These are phyloP conservation scores for Chlamydomonas sphaeroides DNA, from an alignment of 139 green algal species.

Conservation along the genomic window DNA sequence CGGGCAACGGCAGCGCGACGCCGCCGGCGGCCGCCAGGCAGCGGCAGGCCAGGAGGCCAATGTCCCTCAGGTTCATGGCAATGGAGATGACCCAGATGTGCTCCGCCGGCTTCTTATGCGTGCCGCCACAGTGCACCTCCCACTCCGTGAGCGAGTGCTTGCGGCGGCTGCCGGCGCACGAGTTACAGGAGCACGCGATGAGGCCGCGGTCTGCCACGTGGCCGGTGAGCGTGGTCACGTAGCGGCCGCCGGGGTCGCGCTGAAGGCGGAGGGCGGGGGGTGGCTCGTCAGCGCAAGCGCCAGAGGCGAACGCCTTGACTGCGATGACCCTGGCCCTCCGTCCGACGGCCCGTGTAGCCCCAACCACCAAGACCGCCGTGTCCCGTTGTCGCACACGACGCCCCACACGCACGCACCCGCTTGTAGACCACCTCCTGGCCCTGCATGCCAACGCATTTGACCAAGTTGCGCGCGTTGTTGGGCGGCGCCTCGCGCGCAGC, in stretches of 20 bases:
- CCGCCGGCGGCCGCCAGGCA: no score
- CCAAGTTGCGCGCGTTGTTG: conserved; percentile 15
- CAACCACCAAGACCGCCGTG: no score
- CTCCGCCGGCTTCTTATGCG: conserved; percentile 35
- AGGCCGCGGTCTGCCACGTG: neutral
- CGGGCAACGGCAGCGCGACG: no score
- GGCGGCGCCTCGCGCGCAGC: neutral
- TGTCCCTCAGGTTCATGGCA: neutral
- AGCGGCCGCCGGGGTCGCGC: conserved; percentile 5
- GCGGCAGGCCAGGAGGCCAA: conserved; percentile 24
- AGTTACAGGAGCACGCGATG: conserved; percentile 1
- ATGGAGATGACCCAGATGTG: conserved; percentile 8
- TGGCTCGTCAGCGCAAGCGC: no score
- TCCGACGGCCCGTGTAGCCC: no score
- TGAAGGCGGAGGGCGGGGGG: neutral
- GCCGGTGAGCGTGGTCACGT: neutral
- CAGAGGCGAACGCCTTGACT: no score
- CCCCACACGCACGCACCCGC: conserved; percentile 17
- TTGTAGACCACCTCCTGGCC: conserved; percentile 16
- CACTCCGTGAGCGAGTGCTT: conserved; percentile 20
- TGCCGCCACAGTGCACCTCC: conserved; percentile 37
- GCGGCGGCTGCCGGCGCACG: neutral
- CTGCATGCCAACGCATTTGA: neutral
- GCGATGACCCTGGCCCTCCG: no score
- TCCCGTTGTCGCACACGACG: no score